Evolutionary conservation across 116 monocot species (phyloP), one percentile per base, ranked within the genome.

Genomic region (Cymodocea nodosa): DNA sequence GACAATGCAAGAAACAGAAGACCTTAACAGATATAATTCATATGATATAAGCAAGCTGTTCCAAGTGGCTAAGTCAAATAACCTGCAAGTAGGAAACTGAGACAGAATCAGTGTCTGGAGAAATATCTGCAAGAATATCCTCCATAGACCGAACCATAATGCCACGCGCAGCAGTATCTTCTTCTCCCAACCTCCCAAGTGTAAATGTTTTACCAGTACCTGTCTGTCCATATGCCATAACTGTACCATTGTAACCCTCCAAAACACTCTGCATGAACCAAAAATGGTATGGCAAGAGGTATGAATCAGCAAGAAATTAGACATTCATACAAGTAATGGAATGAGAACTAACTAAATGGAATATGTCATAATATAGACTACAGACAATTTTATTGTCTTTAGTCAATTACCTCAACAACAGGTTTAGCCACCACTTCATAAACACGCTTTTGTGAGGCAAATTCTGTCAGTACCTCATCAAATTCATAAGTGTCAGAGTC

Each of bases 141-240:
- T 98, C 98, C 92, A 98, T 90, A 53, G 98, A 83, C 61, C 98
- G 87, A 23, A 92, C 92, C 98, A 98, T 98, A 53, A 98, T 98
- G 12, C 98, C 98, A 15, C 98, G 79, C 25, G 87, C 82, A 36
- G 98, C 82, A 73, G 78, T 77, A 60, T 98, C 89, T 67, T 84
- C 82, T 71, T 98, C 90, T 30, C 98, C 98, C 53, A 98, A 82
- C 30, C 81, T 84, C 62, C 98, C 98, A 65, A 98, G 83, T 49
- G 98, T 98, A 66, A 87, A 98, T 34, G 98, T 98, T 74, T 98
- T 98, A 44, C 98, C 98, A 36, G 92, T 92, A 35, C 98, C 98
- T 64, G 98, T 98, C 60, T 98, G 98, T 8, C 98, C 98, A 77
- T 98, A 98, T 65, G 98, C 98, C 98, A 98, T 98, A 52, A 98